A percentile compares a stretch with the other conserved stretches of the same genome.
Evolutionary conservation across 129 eudicot genomes (phyloP).

Genomic region (Calendula officinalis): DNA sequence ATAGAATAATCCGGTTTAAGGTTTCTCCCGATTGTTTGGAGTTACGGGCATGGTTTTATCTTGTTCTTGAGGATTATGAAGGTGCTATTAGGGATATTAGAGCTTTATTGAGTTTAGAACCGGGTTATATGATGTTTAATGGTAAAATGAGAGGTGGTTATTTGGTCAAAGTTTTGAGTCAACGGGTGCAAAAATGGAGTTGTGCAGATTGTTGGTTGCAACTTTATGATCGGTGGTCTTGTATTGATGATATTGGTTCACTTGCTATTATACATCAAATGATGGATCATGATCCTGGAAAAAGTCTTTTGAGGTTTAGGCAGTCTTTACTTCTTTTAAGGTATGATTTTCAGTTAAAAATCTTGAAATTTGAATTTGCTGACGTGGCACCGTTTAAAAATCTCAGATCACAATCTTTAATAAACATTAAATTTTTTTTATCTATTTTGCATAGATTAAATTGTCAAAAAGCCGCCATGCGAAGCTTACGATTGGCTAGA

Average conservation of each 20-base stretch:
- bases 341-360: conserved; percentile 23
- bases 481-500: conserved; percentile 65
- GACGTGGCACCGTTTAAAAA: not conserved
- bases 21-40: conserved; percentile 66
- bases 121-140: conserved; percentile 59
- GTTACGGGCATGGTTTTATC: conserved; percentile 69
- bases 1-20: conserved; percentile 55
- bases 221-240: conserved; percentile 76
- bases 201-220: conserved; percentile 79
- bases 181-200: conserved; percentile 55
- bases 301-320: conserved; percentile 65
- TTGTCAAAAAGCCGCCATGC: conserved; percentile 79
- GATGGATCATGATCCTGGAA: conserved; percentile 61
- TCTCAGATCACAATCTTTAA: too few species aligned
- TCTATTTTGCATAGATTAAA: conserved; percentile 49
- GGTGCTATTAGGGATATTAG: conserved; percentile 63
- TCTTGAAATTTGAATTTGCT: not conserved
- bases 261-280: conserved; percentile 70
- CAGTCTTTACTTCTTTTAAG: conserved; percentile 71
- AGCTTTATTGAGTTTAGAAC: conserved; percentile 60
- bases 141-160: conserved; percentile 58
- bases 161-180: conserved; percentile 53
- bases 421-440: not conserved
- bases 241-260: conserved; percentile 77
- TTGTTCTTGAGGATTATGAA: conserved; percentile 52